Conservation (phyloP, 2,329 filamentous ascomycete species). For the Cordyceps militaris region DNA sequence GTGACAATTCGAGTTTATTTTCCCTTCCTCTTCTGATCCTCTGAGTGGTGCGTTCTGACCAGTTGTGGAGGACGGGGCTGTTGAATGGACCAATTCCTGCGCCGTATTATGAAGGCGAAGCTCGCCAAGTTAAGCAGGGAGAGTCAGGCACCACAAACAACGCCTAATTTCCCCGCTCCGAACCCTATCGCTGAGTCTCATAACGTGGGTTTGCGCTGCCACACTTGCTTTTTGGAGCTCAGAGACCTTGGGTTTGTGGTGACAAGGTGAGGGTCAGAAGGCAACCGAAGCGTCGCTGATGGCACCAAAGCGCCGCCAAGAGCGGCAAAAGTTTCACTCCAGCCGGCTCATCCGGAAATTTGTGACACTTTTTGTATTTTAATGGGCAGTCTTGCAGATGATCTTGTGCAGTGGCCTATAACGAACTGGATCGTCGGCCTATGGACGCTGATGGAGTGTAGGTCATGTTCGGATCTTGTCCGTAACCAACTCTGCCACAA, state of each 20-base stretch:
- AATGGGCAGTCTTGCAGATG: neutral
- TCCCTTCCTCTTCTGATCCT: neutral
- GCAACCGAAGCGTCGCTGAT: neutral
- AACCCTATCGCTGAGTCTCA: neutral
- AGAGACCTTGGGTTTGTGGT: neutral
- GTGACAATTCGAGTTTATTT: neutral
- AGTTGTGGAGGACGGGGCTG: neutral
- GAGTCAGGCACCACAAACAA: slow-evolving; percentile 1
- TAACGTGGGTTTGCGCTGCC: neutral
- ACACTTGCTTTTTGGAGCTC: neutral
- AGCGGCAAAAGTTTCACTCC: slow-evolving; percentile 2
- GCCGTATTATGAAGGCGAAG: neutral
- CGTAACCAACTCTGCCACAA: neutral
- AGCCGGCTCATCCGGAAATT: neutral
- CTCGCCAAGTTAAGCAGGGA: slow-evolving; percentile 13
- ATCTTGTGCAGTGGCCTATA: neutral
- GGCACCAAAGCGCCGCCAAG: neutral
- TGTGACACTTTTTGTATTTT: neutral
- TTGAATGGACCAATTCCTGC: slow-evolving; percentile 4
- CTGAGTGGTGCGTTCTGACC: neutral
- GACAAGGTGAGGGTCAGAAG: neutral
- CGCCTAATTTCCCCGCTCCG: neutral
- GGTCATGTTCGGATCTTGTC: neutral
- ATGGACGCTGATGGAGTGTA: neutral
- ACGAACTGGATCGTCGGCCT: neutral